These are phyloP conservation scores for Fusarium sp. DNA, from an alignment of 2,329 filamentous ascomycete genomes.

Conservation along the genomic window DNA sequence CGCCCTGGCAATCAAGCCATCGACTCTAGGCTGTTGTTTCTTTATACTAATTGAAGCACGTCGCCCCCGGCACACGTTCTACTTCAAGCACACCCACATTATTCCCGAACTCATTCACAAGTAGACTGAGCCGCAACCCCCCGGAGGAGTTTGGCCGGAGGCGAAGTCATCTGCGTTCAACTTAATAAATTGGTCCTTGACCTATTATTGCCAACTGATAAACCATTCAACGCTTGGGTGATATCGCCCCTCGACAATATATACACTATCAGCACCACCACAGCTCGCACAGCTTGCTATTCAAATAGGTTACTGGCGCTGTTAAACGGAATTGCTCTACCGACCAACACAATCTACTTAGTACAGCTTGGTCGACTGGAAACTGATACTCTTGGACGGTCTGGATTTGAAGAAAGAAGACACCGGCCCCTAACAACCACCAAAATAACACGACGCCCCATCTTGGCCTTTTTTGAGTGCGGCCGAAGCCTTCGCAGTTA, in stretches of 20 bases:
- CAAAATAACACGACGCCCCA: not conserved
- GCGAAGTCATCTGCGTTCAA: slow-evolving; percentile 9
- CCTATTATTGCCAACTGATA: slow-evolving; percentile 1
- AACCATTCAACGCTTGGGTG: not conserved
- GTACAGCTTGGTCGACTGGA: not conserved
- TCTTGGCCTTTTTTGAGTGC: not conserved
- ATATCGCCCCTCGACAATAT: not conserved
- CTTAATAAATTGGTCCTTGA: not conserved
- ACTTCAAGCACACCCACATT: slow-evolving; percentile 12
- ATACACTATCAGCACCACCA: not conserved
- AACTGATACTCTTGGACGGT: not conserved
- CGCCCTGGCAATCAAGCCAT: slow-evolving; percentile 4
- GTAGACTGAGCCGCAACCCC: slow-evolving; percentile 20
- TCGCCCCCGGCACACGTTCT: slow-evolving; percentile 10
- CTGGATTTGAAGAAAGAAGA: not conserved
- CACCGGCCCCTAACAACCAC: not conserved
- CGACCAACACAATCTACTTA: not conserved
- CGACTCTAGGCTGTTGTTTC: slow-evolving; percentile 11
- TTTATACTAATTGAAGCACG: slow-evolving; percentile 1
- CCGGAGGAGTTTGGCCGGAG: slow-evolving; percentile 6
- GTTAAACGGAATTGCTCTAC: not conserved
- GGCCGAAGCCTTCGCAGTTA: not conserved
- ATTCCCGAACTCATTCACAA: slow-evolving; percentile 22
- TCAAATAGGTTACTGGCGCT: not conserved
- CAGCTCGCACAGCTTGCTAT: not conserved